A percentile compares a stretch with the other conserved stretches of the same genome.
These are phyloP conservation scores for Fistulina hepatica DNA, from an alignment of 1,284 basidiomycete species.

Conservation along the genomic window DNA sequence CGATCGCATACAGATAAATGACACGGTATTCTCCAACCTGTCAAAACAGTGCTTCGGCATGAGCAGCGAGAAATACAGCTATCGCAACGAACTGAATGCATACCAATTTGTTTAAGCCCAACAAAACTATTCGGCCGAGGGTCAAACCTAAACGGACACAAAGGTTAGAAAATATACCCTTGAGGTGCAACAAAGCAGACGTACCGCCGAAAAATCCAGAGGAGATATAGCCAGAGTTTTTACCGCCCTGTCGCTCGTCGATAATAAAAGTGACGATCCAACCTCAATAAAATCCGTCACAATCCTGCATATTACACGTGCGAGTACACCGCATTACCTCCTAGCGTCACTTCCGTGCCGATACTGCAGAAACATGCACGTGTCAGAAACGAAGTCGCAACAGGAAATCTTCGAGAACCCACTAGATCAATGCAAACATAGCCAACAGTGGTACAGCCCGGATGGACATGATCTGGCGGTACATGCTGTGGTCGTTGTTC, in stretches of 20 bases:
- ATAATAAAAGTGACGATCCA: constrained; percentile 54
- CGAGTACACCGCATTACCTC: constrained; percentile 28
- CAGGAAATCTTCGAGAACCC: too few species aligned
- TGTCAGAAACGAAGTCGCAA: too few species aligned
- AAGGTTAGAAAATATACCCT: not conserved
- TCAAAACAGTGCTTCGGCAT: not conserved
- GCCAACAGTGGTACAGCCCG: constrained; percentile 41
- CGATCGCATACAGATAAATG: constrained; percentile 15
- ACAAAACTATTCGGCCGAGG: constrained; percentile 39
- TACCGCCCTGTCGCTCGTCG: constrained; percentile 32
- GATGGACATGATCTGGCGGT: constrained; percentile 38
- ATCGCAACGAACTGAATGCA: not conserved
- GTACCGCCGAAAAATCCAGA: constrained; percentile 44
- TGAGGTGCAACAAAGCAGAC: too few species aligned
- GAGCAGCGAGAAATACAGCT: constrained; percentile 7
- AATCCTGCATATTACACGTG: not conserved
- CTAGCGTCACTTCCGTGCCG: constrained; percentile 21
- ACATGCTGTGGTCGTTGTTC: constrained; percentile 27
- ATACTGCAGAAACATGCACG: too few species aligned
- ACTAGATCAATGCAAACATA: constrained; percentile 42
- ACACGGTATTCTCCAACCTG: constrained; percentile 18
- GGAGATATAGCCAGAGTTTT: constrained; percentile 38
- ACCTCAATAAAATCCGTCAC: constrained; percentile 16
- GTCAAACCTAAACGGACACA: constrained; percentile 50
- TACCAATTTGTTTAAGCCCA: constrained; percentile 49